Percentiles rank a stretch among this genome's conserved stretches.
These are phyloP conservation scores for Hypseocharis bilobata DNA, from an alignment of 441 rosid species.

Conservation along the genomic window DNA sequence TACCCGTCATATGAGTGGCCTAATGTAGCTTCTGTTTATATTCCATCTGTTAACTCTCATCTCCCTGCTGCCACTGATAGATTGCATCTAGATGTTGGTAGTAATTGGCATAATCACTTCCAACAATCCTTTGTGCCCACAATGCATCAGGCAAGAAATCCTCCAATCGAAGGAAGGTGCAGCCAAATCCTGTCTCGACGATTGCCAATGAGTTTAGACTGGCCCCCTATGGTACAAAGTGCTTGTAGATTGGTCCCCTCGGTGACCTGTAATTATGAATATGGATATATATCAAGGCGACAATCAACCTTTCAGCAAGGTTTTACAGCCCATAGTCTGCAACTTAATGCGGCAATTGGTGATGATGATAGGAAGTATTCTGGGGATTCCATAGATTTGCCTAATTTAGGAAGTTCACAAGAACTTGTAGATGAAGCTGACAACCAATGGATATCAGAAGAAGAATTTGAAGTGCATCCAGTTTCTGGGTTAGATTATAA, in stretches of 20 bases:
- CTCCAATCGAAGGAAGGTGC: constrained; percentile 59
- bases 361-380: constrained; percentile 48
- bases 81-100: constrained; percentile 91
- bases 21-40: constrained; percentile 59
- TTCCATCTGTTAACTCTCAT: constrained; percentile 63
- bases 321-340: constrained; percentile 36
- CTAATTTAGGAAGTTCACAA: constrained; percentile 45
- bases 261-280: constrained; percentile 58
- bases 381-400: constrained; percentile 50
- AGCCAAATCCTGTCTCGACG: constrained; percentile 58
- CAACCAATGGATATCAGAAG: constrained; percentile 82
- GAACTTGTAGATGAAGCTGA: constrained; percentile 65
- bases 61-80: constrained; percentile 85
- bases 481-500: constrained; percentile 84
- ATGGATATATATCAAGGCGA: constrained; percentile 52
- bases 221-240: constrained; percentile 92
- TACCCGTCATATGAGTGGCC: constrained; percentile 83
- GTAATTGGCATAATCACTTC: constrained; percentile 64
- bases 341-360: constrained; percentile 29
- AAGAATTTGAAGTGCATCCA: constrained; percentile 73
- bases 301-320: constrained; percentile 49
- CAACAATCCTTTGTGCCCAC: constrained; percentile 69
- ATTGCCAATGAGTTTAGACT: constrained; percentile 79
- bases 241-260: constrained; percentile 60
- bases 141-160: constrained; percentile 65